Evolutionary conservation across 192 early-diverging fungal genomes (phyloP).

Genomic region (Mortierella alpina): DNA sequence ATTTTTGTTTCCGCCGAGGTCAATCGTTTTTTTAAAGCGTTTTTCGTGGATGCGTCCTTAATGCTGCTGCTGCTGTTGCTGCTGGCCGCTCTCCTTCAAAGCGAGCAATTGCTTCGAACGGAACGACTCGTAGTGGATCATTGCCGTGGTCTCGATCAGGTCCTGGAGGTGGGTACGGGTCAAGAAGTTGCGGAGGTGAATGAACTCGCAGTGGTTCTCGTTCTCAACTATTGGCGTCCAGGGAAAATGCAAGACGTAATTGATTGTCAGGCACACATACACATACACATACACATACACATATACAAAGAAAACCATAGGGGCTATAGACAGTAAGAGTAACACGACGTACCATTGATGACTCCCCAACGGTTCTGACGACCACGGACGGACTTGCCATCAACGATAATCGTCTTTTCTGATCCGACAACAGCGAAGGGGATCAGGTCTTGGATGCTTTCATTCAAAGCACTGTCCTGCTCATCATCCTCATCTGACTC

Average conservation of each 20-base stretch:
- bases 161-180: slow-evolving; percentile 97
- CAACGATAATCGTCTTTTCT: slow-evolving; percentile 86
- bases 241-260: neutral
- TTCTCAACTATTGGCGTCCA: slow-evolving; percentile 78
- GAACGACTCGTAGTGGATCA: slow-evolving; percentile 97
- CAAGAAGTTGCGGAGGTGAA: slow-evolving; percentile 92
- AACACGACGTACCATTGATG: slow-evolving; percentile 72
- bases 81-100: slow-evolving; percentile 65
- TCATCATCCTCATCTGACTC: slow-evolving; percentile 87
- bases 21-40: no score
- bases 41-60: no score
- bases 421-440: slow-evolving; percentile 96
- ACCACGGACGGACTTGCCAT: slow-evolving; percentile 90
- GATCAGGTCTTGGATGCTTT: slow-evolving; percentile 84
- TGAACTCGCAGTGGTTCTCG: slow-evolving; percentile 94
- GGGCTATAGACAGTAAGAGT: neutral
- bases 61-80: slow-evolving; percentile 24
- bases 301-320: neutral
- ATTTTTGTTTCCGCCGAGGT: no score
- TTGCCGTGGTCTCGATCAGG: slow-evolving; percentile 93
- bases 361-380: slow-evolving; percentile 91
- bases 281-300: no score
- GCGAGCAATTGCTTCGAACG: slow-evolving; percentile 77
- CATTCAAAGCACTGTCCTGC: slow-evolving; percentile 77
- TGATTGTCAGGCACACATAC: neutral